These are phyloP conservation scores for Clonostachys chloroleuca DNA, from an alignment of 2,329 filamentous ascomycete genomes.

Conservation along the genomic window DNA sequence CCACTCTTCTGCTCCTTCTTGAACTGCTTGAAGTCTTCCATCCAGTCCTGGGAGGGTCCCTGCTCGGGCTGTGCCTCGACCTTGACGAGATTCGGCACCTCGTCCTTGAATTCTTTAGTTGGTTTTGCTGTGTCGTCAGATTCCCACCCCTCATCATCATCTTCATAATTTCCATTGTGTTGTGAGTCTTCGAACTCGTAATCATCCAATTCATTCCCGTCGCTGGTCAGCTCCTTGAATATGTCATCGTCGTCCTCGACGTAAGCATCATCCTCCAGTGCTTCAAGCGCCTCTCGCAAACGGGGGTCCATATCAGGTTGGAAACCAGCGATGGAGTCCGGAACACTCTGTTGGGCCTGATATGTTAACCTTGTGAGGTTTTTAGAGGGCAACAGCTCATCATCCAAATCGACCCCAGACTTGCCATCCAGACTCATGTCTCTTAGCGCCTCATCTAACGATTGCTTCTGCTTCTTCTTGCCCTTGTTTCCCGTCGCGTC, in stretches of 20 bases:
- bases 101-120: conserved; percentile 48
- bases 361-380: conserved; percentile 76
- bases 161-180: conserved; percentile 49
- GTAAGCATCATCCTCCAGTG: conserved; percentile 91
- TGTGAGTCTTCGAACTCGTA: conserved; percentile 72
- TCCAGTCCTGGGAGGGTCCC: conserved; percentile 73
- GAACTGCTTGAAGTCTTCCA: conserved; percentile 90
- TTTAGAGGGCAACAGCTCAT: conserved; percentile 74
- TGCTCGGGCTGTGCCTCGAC: conserved; percentile 49
- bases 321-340: conserved; percentile 87
- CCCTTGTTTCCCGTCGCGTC: conserved; percentile 57
- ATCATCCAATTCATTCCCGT: conserved; percentile 69
- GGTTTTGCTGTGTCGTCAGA: conserved; percentile 88
- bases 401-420: conserved; percentile 59
- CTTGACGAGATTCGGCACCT: conserved; percentile 43
- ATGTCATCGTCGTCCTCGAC: conserved; percentile 86
- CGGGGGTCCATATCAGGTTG: conserved; percentile 97
- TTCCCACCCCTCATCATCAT: conserved; percentile 83
- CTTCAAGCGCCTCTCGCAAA: conserved; percentile 85
- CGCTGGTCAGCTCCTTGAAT: conserved; percentile 68
- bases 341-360: conserved; percentile 88
- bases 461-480: conserved; percentile 72
- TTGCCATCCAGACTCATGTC: conserved; percentile 36
- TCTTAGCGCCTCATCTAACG: conserved; percentile 77
- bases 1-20: conserved; percentile 69